Evolutionary conservation across 805 yeast genomes (phyloP), one percentile per base, ranked within the genome.

Genomic region (Ogataea angusta): DNA sequence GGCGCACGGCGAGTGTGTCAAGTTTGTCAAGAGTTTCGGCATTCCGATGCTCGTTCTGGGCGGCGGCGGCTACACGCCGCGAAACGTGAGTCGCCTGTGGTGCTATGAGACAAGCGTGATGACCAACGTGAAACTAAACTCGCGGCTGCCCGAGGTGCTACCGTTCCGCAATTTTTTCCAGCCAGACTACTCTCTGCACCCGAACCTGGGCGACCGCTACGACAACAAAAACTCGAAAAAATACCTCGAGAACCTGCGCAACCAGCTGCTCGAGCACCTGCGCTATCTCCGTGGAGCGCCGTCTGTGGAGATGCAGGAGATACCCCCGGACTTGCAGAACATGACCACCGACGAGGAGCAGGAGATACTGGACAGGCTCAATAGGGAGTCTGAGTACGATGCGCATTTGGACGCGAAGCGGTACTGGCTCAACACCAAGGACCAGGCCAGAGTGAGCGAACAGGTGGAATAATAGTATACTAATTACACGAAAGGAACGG

Each of bases 51-150:
- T 91, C 50, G 95, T 90, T 5, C 68, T 91, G 10, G 99, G 99
- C 16, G 99, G 99, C 38, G 99, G 99, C 45, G 99, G 99, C 14
- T 91, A 91, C 64, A 93, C 99, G 2, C 95, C 95, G 59, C 74
- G 97, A 56, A 91, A 91, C 58, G 99, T 91, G 10, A 83, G 95
- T 28, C 72, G 98, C 52, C 74, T 95, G 23, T 91, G 99, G 99
- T 84, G 96, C 53, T 89, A 84, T 62, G 99, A 91, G 64, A 91
- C 98, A 1, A 91, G 96, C 25, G 72, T 93, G 19, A 73, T 91
- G 58, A 82, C 93, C 50, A 83, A 86, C 52, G 87, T 83, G 10
- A 73, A 82, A 34, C 68, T 91, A 53, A 85, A 87, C 18, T 66
- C 82, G n/a, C 82, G 78, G 52, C 67, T 90, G 24, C 96, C 96